Base-by-base conservation (phyloP, 1,284 basidiomycete genomes). In the Naganishia liquefaciens region DNA sequence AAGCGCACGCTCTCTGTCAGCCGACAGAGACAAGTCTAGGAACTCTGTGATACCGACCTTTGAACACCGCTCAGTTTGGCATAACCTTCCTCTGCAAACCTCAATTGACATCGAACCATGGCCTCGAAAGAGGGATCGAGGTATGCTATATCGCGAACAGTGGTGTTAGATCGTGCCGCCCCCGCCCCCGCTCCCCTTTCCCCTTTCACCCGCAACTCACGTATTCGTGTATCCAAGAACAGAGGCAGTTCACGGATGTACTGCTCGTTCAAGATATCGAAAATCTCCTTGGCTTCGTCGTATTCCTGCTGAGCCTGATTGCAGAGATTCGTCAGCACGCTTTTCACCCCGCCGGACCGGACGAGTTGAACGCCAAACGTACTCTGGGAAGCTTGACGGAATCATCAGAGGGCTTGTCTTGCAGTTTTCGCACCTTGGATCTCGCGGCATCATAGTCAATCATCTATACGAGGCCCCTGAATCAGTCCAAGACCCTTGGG, bases 71-170 rank as follows among this genome's bases (percentile, higher is more conserved):
- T 91, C 63, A 99, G 84, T 81, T 96, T 98, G 81, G 99, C 94
- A 77, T 99, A 99, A 0, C 92, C 96, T 73, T 98, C 94, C 76
- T 97, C 91, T 1, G 94, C 93, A 74, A 97, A 97, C 73, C 93
- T 93, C 75, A 91, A 86, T 77, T 99, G 95, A 85, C 96, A 91
- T 47, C 96, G 86, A 72, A 97, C 91, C 95, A 99, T 98, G 39
- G 95, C 91, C 79, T 99, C 96, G 76, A 99, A 98, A 70, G 90
- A 93, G 1, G 96, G 96, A 77, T 99, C 95, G 68, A 99, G 91
- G 82, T 93, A 99, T 43, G 78, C 77, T 79, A 54, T 19, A 28
- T 10, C 9, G 33, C 13, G 33, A 37, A 37, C 23, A 27, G 23
- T 25, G 60, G 23, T 33, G 11, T n/a, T n/a, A n/a, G n/a, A n/a